Conservation (phyloP, 2,329 filamentous ascomycete genomes). For the Cadophora sp. region DNA sequence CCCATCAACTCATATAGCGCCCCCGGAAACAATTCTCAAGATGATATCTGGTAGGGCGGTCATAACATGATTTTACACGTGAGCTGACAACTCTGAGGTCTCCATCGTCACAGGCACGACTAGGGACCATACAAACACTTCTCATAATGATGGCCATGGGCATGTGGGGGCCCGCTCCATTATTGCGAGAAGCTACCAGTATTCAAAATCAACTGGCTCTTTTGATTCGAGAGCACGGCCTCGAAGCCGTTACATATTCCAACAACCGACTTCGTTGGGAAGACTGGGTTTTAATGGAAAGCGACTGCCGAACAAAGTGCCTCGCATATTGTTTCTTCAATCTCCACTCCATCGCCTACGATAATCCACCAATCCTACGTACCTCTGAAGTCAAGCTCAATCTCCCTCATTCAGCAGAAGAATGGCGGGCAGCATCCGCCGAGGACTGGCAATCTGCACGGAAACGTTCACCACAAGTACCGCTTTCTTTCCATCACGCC, state of each 20-base stretch:
- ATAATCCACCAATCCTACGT: slow-evolving; percentile 61
- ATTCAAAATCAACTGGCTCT: slow-evolving; percentile 64
- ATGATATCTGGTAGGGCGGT: slow-evolving; percentile 18
- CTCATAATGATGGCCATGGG: slow-evolving; percentile 65
- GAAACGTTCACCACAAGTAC: slow-evolving; percentile 59
- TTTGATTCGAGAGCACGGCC: slow-evolving; percentile 63
- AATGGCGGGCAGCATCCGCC: slow-evolving; percentile 63
- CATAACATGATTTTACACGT: background rate
- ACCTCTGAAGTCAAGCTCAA: slow-evolving; percentile 63
- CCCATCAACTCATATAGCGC: background rate
- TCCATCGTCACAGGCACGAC: slow-evolving; percentile 13
- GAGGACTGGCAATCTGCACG: slow-evolving; percentile 60
- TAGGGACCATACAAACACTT: slow-evolving; percentile 71
- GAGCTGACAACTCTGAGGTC: background rate
- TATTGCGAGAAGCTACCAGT: slow-evolving; percentile 63
- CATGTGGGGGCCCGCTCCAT: slow-evolving; percentile 66
- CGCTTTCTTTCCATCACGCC: slow-evolving; percentile 61
- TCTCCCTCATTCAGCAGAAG: slow-evolving; percentile 59
- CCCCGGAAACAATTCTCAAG: background rate
- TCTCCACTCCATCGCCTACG: slow-evolving; percentile 66
- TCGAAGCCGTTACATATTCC: slow-evolving; percentile 48
- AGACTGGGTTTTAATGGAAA: slow-evolving; percentile 63
- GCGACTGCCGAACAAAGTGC: slow-evolving; percentile 62
- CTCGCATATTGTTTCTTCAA: slow-evolving; percentile 69
- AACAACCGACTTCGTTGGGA: slow-evolving; percentile 52